Conservation (phyloP, 345 rosid species). For the Garcia nutans region DNA sequence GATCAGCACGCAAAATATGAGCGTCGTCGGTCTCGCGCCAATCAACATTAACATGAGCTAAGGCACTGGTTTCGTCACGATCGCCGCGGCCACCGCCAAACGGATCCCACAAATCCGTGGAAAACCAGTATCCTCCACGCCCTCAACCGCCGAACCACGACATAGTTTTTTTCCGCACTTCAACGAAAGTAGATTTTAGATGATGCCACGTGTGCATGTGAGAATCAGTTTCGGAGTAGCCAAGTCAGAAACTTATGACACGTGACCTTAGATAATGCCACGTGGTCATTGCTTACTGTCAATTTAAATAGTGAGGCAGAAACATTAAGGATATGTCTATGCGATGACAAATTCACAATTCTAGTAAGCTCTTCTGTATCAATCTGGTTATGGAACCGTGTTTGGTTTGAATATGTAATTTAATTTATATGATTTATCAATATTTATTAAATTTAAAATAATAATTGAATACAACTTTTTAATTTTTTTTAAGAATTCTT, state of each 20-base stretch:
- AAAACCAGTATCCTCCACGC: neutral
- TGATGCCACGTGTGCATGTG: too few species aligned
- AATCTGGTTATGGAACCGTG: too few species aligned
- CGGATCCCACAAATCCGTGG: neutral
- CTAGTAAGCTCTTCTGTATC: too few species aligned
- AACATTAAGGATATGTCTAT: too few species aligned
- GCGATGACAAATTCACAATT: too few species aligned
- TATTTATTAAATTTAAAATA: too few species aligned
- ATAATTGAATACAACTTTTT: too few species aligned
- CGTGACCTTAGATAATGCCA: neutral
- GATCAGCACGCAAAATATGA: conserved; percentile 21
- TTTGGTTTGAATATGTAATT: too few species aligned
- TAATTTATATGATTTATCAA: too few species aligned
- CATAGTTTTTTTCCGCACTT: neutral
- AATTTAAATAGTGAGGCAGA: too few species aligned
- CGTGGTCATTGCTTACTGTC: neutral
- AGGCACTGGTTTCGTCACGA: neutral
- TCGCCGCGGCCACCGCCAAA: neutral
- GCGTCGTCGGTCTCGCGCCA: conserved; percentile 26
- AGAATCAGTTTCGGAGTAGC: neutral
- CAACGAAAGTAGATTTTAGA: neutral
- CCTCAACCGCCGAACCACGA: neutral
- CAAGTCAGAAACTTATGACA: neutral
- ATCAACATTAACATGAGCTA: conserved; percentile 13
- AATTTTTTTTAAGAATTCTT: too few species aligned